Evolutionary conservation across 2,329 filamentous ascomycete species (phyloP), one percentile per base, ranked within the genome.

Genomic region (Colletotrichum tamarilloi): DNA sequence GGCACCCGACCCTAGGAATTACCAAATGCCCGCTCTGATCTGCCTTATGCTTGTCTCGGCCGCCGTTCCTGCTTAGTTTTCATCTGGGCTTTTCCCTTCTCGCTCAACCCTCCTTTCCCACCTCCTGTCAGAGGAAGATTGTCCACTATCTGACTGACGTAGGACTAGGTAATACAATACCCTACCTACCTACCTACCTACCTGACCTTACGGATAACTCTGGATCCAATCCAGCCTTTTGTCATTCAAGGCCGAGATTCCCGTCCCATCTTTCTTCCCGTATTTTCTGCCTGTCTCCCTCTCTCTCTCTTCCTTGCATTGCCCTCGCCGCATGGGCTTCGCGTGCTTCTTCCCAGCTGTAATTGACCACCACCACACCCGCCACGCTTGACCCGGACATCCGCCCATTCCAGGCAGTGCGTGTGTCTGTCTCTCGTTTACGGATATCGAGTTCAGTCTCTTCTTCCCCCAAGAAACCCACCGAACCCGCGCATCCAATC

Each of bases 51-150:
- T 35, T 24, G 69, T 68, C 69, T 69, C 53, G 55, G 52, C 66
- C 49, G 30, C 24, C 30, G 24, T 49, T 49, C 38, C 9, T 52
- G 26, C n/a, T 58, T 64, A 63, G 49, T 65, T 72, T 66, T 73
- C 35, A 56, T 32, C 52, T n/a, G 38, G 46, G 67, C 52, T 56
- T 62, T 60, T 69, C 38, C 49, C 71, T 62, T 65, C 59, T 70
- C 59, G 60, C 70, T 57, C 60, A 56, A 70, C 67, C 70, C 60
- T 73, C 71, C 60, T 53, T 70, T 70, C 32, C 55, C 57, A 52
- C 55, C 46, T 70, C 55, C 60, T 64, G 62, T 71, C 62, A 66
- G 59, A 72, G 42, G 71, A 70, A 57, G 28, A 70, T 62, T 67
- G 70, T 42, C 70, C 49, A 62, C 62, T 63, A n/a, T 11, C 32